These are phyloP conservation scores for Termitomyces eurrhizus DNA, from an alignment of 768 basidiomycete species.

Conservation along the genomic window DNA sequence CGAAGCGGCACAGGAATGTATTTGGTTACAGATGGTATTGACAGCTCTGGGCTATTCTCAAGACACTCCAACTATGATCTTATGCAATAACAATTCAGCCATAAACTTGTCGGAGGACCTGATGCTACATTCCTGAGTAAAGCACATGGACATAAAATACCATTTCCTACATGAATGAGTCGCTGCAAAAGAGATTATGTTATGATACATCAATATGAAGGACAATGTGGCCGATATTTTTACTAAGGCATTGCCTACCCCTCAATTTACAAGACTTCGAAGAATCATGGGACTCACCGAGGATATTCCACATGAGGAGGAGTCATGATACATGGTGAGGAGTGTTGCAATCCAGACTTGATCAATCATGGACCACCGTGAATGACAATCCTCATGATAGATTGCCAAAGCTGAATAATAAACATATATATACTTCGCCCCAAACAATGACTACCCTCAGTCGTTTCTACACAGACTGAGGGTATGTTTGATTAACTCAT, in stretches of 20 bases:
- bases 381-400: too few relatives aligned
- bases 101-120: neutral
- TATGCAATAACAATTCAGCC: neutral
- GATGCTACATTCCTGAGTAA: neutral
- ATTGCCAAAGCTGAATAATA: too few relatives aligned
- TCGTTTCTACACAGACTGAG: too few relatives aligned
- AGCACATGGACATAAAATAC: neutral
- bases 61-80: too few relatives aligned
- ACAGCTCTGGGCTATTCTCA: neutral
- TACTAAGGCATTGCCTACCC: neutral
- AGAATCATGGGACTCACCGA: neutral
- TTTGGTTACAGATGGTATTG: neutral
- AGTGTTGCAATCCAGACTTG: too few relatives aligned
- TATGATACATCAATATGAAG: neutral
- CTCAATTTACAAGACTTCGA: neutral
- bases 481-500: too few relatives aligned
- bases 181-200: neutral
- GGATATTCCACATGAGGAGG: too few relatives aligned
- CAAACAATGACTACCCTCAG: too few relatives aligned
- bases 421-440: too few relatives aligned
- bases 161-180: neutral
- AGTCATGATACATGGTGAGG: too few relatives aligned
- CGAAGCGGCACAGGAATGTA: neutral
- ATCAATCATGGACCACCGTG: too few relatives aligned
- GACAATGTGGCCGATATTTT: too few relatives aligned